Percentiles rank a stretch among this genome's conserved stretches.
Evolutionary conservation across 768 basidiomycete genomes (phyloP).

Genomic region (Mrakia blollopis): DNA sequence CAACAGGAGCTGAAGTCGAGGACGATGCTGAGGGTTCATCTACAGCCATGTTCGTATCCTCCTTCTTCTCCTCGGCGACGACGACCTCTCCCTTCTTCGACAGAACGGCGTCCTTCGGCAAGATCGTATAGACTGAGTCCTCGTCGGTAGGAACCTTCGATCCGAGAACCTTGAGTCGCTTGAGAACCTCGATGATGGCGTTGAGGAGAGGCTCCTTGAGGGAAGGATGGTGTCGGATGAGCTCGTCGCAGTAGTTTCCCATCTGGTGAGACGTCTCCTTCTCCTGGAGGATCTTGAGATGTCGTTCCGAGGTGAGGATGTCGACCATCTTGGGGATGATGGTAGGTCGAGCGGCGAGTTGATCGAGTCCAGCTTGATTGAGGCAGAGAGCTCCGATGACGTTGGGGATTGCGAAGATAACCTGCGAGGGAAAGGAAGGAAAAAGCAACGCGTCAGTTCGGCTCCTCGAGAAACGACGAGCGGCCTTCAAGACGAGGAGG

Average conservation of each 20-base stretch:
- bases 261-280: constrained; percentile 87
- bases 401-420: constrained; percentile 86
- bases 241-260: constrained; percentile 87
- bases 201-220: constrained; percentile 76
- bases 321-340: constrained; percentile 80
- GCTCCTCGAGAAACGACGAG: background rate
- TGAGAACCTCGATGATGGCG: constrained; percentile 63
- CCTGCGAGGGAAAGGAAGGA: constrained; percentile 48
- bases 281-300: constrained; percentile 77
- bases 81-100: constrained; percentile 1
- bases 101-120: constrained; percentile 9
- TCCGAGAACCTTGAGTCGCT: constrained; percentile 57
- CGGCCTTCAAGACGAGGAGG: background rate
- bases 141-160: constrained; percentile 21
- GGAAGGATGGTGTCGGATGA: constrained; percentile 89
- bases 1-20: background rate
- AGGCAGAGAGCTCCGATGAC: constrained; percentile 94
- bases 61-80: constrained; percentile 2
- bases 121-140: constrained; percentile 31
- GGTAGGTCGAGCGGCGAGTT: constrained; percentile 67
- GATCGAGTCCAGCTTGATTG: constrained; percentile 80
- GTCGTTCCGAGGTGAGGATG: constrained; percentile 77
- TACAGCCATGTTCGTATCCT: background rate
- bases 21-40: background rate
- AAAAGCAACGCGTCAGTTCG: background rate